Base-by-base conservation (phyloP, 345 rosid species). In the Eutrema heterophyllum region DNA sequence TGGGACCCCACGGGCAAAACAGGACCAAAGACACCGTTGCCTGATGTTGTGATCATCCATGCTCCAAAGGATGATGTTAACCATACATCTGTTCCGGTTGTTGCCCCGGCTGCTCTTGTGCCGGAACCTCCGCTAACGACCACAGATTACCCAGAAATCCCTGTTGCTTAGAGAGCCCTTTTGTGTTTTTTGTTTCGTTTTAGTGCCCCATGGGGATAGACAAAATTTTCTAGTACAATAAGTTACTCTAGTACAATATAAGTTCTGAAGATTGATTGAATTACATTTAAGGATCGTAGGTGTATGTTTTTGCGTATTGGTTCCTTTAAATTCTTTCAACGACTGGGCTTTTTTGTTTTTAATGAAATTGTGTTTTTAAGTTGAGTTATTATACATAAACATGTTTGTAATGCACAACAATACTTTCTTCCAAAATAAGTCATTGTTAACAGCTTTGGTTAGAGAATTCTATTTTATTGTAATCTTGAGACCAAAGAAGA, bases 1-100 rank as follows among this genome's bases (percentile, higher is more conserved):
- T 88, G 91, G 93, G 97, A 92, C 82, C 97, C 93, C 0, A 88
- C 85, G 85, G 98, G 98, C 26, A 90, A 82, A 81, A 75, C 58
- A 13, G 98, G 98, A 9, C 97, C 97, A 0, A 88, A 41, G 29
- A 86, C 90, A 3, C 95, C 98, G 8, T 70, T 90, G 13, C 97
- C 95, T 18, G 98, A 92, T 84, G 69, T 87, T 10, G 98, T 92
- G 6, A 90, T 86, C 1, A 92, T 90, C 78, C 93, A 85, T 65
- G 46, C 86, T 6, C 96, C 97, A 24, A 92, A 92, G 91, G 96
- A 87, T 5, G 96, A 88, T 38, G 87, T 63, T 35, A 6, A 12
- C 29, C 52, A 30, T 26, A 70, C 70, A 1, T 38, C 82, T 3
- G 44, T 77, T 30, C 60, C 16, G 11, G 59, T 27, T n/a, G 59